Conservation (phyloP, 345 rosid species). For the Iberis pinnata region DNA sequence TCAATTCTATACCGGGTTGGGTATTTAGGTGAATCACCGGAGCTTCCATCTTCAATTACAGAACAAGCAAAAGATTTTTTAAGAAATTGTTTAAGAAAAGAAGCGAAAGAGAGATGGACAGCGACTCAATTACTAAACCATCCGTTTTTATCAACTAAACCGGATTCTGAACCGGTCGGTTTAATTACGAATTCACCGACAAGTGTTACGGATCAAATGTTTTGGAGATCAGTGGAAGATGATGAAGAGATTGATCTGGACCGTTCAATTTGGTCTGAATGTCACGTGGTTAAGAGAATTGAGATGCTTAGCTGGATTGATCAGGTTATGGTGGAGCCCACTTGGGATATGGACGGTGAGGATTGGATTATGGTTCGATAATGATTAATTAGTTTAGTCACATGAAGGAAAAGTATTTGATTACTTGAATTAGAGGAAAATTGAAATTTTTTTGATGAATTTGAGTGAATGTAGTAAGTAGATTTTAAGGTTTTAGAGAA, state of each 20-base stretch:
- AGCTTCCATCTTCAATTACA: constrained; percentile 38
- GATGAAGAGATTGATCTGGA: not conserved
- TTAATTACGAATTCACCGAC: constrained; percentile 54
- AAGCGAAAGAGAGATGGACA: constrained; percentile 49
- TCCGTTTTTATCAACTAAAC: constrained; percentile 33
- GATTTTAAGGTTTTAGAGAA: not conserved
- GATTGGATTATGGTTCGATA: constrained; percentile 49
- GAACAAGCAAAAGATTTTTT: constrained; percentile 55
- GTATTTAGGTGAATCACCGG: constrained; percentile 41
- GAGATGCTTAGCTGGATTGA: constrained; percentile 30
- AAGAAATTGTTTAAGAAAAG: constrained; percentile 46
- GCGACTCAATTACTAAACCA: constrained; percentile 43
- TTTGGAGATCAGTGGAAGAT: constrained; percentile 45
- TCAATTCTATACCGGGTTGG: constrained; percentile 41
- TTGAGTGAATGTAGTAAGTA: constrained; percentile 7
- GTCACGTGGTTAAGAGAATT: constrained; percentile 42
- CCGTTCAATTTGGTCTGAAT: constrained; percentile 24
- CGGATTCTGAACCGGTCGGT: constrained; percentile 22
- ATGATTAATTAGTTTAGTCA: constrained; percentile 26
- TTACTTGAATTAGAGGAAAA: not conserved
- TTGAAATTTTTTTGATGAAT: constrained; percentile 11
- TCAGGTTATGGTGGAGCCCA: constrained; percentile 25
- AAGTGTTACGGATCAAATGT: constrained; percentile 55
- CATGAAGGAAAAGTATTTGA: not conserved
- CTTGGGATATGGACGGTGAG: constrained; percentile 41